A percentile compares a stretch with the other conserved stretches of the same genome.
phyloP scores from a whole-genome alignment of 2,329 filamentous ascomycete genomes.

The Pyrenophora graminea region DNA sequence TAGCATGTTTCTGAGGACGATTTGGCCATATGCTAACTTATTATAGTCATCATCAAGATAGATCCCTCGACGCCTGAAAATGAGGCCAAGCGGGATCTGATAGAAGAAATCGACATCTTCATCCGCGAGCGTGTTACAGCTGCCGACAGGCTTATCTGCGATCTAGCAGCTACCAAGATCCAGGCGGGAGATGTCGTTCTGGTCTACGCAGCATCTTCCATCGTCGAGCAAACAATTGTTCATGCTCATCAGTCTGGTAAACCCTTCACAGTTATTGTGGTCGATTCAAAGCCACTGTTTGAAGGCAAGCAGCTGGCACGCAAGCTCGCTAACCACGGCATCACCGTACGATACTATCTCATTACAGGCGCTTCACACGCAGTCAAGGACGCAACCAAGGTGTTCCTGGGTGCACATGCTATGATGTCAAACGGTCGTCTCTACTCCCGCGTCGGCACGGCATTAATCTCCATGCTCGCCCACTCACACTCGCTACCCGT shows the following conservation, averaged over 20 bases:
- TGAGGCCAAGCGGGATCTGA: constrained; percentile 78
- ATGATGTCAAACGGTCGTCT: constrained; percentile 95
- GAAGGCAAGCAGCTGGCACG: constrained; percentile 74
- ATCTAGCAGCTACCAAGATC: constrained; percentile 75
- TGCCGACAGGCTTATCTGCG: constrained; percentile 83
- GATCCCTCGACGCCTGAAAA: constrained; percentile 83
- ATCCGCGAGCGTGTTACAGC: constrained; percentile 87
- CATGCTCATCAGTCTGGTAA: constrained; percentile 71
- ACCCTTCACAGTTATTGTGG: constrained; percentile 79
- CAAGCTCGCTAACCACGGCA: constrained; percentile 68
- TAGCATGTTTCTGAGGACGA: neutral
- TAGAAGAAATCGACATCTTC: constrained; percentile 83
- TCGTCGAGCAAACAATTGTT: constrained; percentile 82
- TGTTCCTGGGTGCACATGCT: constrained; percentile 82
- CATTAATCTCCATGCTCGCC: constrained; percentile 82
- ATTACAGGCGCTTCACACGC: constrained; percentile 77
- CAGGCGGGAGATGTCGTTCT: constrained; percentile 79
- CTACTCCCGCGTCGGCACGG: constrained; percentile 85
- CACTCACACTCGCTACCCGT: constrained; percentile 76
- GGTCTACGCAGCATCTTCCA: constrained; percentile 82
- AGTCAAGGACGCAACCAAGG: constrained; percentile 70
- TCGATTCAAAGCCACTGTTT: constrained; percentile 75
- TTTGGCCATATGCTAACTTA: constrained; percentile 4
- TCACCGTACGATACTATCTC: constrained; percentile 80
- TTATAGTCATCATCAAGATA: constrained; percentile 76